Percentiles rank a stretch among this genome's conserved stretches.
Conservation (phyloP, 176 grass and related monocot genomes). For the Otatea glauca region DNA sequence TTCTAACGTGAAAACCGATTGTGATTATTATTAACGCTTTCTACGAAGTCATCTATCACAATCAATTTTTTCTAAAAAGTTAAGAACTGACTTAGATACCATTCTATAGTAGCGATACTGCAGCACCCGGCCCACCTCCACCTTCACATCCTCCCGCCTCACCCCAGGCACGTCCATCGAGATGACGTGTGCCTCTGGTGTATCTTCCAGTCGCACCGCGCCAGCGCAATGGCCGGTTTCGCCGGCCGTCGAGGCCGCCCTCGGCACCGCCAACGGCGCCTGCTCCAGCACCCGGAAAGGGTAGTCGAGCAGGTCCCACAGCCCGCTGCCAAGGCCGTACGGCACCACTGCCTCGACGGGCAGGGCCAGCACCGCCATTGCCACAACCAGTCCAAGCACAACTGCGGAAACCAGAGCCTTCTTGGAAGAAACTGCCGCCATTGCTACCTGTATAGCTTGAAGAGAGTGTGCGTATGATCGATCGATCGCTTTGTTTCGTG, state of each 20-base stretch:
- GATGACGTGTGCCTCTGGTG: slow-evolving; percentile 41
- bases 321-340: slow-evolving; percentile 21
- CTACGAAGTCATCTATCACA: no score
- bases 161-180: slow-evolving; percentile 55
- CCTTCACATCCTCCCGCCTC: slow-evolving; percentile 51
- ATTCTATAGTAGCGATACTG: slow-evolving; percentile 22
- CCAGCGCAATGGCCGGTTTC: slow-evolving; percentile 23
- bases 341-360: slow-evolving; percentile 37
- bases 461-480: not conserved
- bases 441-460: not conserved
- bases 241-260: not conserved
- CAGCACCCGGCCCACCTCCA: slow-evolving; percentile 61
- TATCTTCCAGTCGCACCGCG: slow-evolving; percentile 69
- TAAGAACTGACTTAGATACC: no score
- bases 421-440: not conserved
- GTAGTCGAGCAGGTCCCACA: slow-evolving; percentile 55
- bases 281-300: slow-evolving; percentile 65
- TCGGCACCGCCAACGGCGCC: slow-evolving; percentile 30
- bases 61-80: no score
- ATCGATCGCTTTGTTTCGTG: no score
- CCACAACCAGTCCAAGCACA: not conserved
- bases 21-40: no score
- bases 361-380: not conserved
- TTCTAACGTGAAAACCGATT: no score
- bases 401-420: not conserved